A percentile compares a stretch with the other conserved stretches of the same genome.
These are phyloP conservation scores for Abrus precatorius DNA, from an alignment of 306 rosid genomes.

Conservation along the genomic window DNA sequence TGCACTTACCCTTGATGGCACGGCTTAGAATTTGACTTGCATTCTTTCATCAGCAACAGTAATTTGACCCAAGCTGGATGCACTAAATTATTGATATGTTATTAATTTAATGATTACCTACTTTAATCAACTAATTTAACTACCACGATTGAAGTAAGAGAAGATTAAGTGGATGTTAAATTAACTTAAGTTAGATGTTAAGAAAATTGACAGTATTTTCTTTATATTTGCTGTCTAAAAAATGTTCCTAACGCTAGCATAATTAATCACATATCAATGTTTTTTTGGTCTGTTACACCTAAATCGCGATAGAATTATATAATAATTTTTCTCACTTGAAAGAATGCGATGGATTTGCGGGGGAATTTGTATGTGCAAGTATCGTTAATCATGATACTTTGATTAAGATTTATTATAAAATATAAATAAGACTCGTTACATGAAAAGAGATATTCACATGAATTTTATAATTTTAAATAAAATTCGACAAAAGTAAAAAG, in stretches of 20 bases:
- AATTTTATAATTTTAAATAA: no score
- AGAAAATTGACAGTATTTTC: no score
- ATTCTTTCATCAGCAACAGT: not conserved
- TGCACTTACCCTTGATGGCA: constrained; percentile 1
- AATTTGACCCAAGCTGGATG: not conserved
- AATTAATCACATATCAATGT: not conserved
- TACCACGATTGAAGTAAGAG: not conserved
- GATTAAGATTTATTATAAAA: no score
- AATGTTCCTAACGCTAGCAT: not conserved
- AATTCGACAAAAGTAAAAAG: no score
- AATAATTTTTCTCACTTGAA: not conserved
- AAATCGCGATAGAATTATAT: not conserved
- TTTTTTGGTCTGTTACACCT: not conserved
- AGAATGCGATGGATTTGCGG: not conserved
- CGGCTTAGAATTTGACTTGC: not conserved
- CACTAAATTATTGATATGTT: not conserved
- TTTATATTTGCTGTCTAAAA: not conserved
- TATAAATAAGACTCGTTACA: no score
- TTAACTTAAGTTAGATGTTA: not conserved
- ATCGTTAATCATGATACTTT: not conserved
- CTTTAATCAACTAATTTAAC: not conserved
- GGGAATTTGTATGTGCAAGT: not conserved
- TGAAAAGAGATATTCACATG: no score
- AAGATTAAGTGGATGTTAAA: constrained; percentile 12
- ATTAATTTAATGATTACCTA: not conserved